Base-by-base conservation (phyloP, 2,329 filamentous ascomycete species). In the Aspergillus uvarum region DNA sequence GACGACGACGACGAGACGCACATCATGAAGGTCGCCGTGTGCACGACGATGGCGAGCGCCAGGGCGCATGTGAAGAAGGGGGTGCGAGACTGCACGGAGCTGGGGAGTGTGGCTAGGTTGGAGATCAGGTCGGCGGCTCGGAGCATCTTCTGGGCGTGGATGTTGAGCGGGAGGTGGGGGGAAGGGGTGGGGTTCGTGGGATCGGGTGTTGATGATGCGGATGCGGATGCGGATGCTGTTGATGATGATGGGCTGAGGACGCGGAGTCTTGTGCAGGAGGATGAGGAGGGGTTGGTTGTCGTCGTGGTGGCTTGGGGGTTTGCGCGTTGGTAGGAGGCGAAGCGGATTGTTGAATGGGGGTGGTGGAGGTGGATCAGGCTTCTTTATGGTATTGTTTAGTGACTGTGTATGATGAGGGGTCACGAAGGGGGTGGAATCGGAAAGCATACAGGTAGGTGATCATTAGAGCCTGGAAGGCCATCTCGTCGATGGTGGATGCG, bases 31-130 rank as follows among this genome's bases (percentile, higher is more conserved):
- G 88, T 89, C 57, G 87, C 89, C 6, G 92, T 82, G 67, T 92
- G 89, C 2, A 92, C 88, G 63, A 91, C 87, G 2, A 89, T 88
- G 2, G 87, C 88, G 50, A 92, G 80, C 2, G 89, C 89, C 51
- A 92, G 79, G 24, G 88, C 87, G 70, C 89, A 92, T n/a, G 86
- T 89, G 75, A 92, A 90, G 74, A 92, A 91, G 62, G 91, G 89
- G 0, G 85, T 90, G 73, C 94, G 90, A 31, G 83, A 83, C 2
- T 87, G 80, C 4, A 92, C 77, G 0, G 86, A 82, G 51, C 51
- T 65, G 4, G 64, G 68, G 12, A 66, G 67, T 2, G 87, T 85
- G 0, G 89, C 88, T 22, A 94, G 85, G 1, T 89, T 88, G 63
- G 87, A 88, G 63, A 96, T 88, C 55, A 87, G 86, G 65, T 87